These are phyloP conservation scores for Trichoderma endophyticum DNA, from an alignment of 2,329 filamentous ascomycete genomes.

Conservation along the genomic window DNA sequence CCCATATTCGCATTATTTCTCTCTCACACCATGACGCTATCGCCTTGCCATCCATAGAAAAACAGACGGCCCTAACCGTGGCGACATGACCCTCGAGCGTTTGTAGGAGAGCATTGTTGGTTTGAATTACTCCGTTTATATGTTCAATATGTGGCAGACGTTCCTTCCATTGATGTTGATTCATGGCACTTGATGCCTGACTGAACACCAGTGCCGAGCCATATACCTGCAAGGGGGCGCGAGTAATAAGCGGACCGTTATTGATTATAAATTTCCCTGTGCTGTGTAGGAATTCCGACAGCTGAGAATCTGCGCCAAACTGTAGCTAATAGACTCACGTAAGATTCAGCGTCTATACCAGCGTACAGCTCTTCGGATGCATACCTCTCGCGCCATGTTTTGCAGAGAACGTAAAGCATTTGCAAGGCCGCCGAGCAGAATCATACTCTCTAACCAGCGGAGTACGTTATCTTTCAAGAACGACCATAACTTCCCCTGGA, in stretches of 20 bases:
- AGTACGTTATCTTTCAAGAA: slow-evolving; percentile 21
- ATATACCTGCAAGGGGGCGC: slow-evolving; percentile 34
- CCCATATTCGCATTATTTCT: background rate
- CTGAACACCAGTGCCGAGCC: slow-evolving; percentile 33
- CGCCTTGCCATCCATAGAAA: background rate
- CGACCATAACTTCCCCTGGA: slow-evolving; percentile 22
- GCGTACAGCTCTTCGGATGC: background rate
- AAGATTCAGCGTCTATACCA: background rate
- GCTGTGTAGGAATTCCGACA: slow-evolving; percentile 30
- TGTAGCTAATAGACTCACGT: background rate
- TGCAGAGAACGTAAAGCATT: slow-evolving; percentile 15
- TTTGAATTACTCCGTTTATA: background rate
- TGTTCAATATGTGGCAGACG: slow-evolving; percentile 21
- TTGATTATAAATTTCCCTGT: slow-evolving; percentile 27
- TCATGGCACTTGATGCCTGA: slow-evolving; percentile 25
- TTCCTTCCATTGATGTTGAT: slow-evolving; percentile 21
- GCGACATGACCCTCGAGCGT: slow-evolving; percentile 23
- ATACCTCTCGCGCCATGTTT: slow-evolving; percentile 15
- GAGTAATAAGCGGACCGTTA: slow-evolving; percentile 28
- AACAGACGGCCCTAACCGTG: background rate
- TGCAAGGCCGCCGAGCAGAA: slow-evolving; percentile 19
- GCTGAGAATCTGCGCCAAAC: background rate
- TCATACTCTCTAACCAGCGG: slow-evolving; percentile 23
- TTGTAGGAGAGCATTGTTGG: slow-evolving; percentile 17
- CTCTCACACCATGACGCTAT: background rate